Conservation (phyloP, 768 basidiomycete genomes). For the Pleurotus salmoneostramineus region DNA sequence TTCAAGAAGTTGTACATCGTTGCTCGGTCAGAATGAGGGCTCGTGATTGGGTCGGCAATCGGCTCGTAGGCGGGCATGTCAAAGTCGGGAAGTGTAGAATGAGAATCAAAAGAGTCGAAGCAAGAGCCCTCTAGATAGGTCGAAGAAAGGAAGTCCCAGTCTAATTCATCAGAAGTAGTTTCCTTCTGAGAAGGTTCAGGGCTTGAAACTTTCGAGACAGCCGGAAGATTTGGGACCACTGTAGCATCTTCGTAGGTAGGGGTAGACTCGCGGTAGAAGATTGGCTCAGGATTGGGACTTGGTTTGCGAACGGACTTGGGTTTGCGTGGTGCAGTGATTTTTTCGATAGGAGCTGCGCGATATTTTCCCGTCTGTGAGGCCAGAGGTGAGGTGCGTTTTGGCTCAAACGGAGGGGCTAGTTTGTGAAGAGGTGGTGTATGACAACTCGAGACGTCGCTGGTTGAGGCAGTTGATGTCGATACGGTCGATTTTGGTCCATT, state of each 20-base stretch:
- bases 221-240: background rate
- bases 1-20: slow-evolving; percentile 50
- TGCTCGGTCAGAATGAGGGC: slow-evolving; percentile 29
- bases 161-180: background rate
- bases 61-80: background rate
- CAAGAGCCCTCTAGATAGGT: background rate
- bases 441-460: background rate
- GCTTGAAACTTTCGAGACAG: background rate
- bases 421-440: background rate
- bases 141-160: background rate
- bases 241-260: background rate
- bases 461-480: background rate
- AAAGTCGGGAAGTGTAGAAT: background rate
- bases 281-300: background rate
- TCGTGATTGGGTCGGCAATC: background rate
- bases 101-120: background rate
- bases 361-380: background rate
- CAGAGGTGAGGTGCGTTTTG: background rate
- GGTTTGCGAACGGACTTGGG: background rate
- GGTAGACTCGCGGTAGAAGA: background rate
- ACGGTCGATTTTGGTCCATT: background rate
- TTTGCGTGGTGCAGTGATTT: background rate
- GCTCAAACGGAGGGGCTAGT: background rate
- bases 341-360: background rate
- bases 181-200: background rate